Evolutionary conservation across 495 filamentous ascomycete species (phyloP), one percentile per base, ranked within the genome.

Genomic region (Aspergillus ostianus): DNA sequence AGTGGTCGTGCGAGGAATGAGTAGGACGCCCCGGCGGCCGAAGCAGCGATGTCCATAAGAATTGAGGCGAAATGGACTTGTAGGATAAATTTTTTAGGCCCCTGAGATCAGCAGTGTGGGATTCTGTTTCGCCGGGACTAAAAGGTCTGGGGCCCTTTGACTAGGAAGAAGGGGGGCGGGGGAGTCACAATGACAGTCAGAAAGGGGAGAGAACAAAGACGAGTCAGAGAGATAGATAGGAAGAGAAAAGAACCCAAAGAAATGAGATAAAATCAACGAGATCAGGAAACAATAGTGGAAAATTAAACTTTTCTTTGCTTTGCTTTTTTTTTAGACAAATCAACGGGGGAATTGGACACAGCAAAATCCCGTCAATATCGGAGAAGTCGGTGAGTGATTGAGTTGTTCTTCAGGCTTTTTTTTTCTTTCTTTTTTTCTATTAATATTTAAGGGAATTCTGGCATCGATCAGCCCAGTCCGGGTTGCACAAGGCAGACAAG

Each of bases 31-130:
- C 68, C 63, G 62, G 68, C 62, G 66, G 64, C 64, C 62, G 68
- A 60, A 63, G 67, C 53, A 60, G 64, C 62, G 64, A 65, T 64
- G 72, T 71, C 75, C 75, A 75, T 75, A 74, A 74, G 72, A 71
- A 68, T 66, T 63, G 69, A 59, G 49, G 58, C 65, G 55, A 61
- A 55, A 58, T 59, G 49, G 53, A 41, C 36, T 41, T 13, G 36
- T 41, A 15, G 36, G 10, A 41, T 41, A 17, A 15, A 15, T 41
- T 41, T 41, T 41, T 41, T 41, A 41, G 10, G 36, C 36, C 58
- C 56, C 53, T 46, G 55, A 41, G 53, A 47, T 61, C 56, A 58
- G 56, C 51, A 49, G 55, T 57, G 52, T 54, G 52, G 36, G 52
- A 54, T 54, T 45, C 23, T 41, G 1, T 23, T 23, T 54, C 19